phyloP scores from a whole-genome alignment of 2,329 filamentous ascomycete species.

The Stemphylium lycopersici region DNA sequence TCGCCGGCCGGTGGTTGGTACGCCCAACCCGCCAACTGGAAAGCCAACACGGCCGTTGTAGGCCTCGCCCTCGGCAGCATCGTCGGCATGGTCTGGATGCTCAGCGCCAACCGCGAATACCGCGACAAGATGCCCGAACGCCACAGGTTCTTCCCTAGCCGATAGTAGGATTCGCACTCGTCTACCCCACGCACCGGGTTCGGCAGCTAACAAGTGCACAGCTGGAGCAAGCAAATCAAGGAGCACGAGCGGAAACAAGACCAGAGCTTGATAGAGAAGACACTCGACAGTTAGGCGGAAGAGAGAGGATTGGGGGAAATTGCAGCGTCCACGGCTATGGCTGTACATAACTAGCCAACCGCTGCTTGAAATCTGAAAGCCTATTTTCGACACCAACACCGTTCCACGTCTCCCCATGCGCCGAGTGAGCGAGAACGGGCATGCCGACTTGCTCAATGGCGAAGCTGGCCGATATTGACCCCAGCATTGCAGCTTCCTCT shows the following conservation, averaged over 20 bases:
- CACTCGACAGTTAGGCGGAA: constrained; percentile 13
- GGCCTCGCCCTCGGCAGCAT: constrained; percentile 72
- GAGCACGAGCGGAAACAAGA: constrained; percentile 67
- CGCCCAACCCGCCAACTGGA: constrained; percentile 93
- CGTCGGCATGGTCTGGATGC: constrained; percentile 69
- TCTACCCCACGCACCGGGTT: constrained; percentile 1
- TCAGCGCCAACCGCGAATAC: constrained; percentile 75
- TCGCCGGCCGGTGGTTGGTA: constrained; percentile 99
- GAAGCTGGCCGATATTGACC: constrained; percentile 83
- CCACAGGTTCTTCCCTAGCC: constrained; percentile 80
- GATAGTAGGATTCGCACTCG: constrained; percentile 67
- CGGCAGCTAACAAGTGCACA: constrained; percentile 47
- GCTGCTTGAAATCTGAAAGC: constrained; percentile 50
- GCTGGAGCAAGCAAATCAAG: constrained; percentile 74
- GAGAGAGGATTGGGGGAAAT: background rate
- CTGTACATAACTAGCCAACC: constrained; percentile 49
- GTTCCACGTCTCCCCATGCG: constrained; percentile 56
- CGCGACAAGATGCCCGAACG: constrained; percentile 77
- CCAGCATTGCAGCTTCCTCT: constrained; percentile 77
- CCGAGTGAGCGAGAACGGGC: constrained; percentile 59
- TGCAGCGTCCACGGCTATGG: constrained; percentile 33
- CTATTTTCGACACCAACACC: constrained; percentile 51
- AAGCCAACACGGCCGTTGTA: constrained; percentile 82
- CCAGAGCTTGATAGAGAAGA: constrained; percentile 29
- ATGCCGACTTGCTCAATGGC: constrained; percentile 94